phyloP scores from a whole-genome alignment of 169 alveolate genomes.

The Hepatocystis sp. region DNA sequence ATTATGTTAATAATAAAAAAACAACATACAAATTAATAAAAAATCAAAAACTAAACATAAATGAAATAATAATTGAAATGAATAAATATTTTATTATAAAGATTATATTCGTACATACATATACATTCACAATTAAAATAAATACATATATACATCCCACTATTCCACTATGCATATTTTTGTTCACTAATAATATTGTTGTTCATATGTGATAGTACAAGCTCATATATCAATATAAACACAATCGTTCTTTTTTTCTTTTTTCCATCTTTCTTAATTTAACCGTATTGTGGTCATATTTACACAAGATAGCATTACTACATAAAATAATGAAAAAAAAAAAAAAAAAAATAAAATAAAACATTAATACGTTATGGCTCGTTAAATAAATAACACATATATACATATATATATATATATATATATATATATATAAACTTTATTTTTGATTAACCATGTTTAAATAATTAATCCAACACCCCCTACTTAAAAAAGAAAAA shows the following conservation, averaged over 20 bases:
- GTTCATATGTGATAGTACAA: no score
- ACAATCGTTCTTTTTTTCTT: neutral
- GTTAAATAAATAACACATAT: no score
- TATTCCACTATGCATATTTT: no score
- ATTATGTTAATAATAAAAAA: neutral
- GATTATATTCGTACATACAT: no score
- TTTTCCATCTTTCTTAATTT: slow-evolving; percentile 33
- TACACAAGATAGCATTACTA: slow-evolving; percentile 78
- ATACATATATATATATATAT: neutral
- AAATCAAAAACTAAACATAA: neutral
- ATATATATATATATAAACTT: neutral
- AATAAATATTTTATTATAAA: no score
- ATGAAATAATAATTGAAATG: no score
- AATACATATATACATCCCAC: no score
- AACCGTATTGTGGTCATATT: slow-evolving; percentile 78
- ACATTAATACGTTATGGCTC: neutral
- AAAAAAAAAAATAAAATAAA: slow-evolving; percentile 10
- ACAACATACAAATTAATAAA: slow-evolving; percentile 10
- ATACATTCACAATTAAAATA: no score
- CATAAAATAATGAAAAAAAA: slow-evolving; percentile 25
- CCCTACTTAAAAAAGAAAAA: neutral
- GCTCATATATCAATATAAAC: no score
- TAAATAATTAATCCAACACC: no score
- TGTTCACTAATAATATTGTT: no score
- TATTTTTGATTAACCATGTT: neutral